Evolutionary conservation across 2,329 filamentous ascomycete species (phyloP).

Genomic region (Beauveria pseudobassiana): DNA sequence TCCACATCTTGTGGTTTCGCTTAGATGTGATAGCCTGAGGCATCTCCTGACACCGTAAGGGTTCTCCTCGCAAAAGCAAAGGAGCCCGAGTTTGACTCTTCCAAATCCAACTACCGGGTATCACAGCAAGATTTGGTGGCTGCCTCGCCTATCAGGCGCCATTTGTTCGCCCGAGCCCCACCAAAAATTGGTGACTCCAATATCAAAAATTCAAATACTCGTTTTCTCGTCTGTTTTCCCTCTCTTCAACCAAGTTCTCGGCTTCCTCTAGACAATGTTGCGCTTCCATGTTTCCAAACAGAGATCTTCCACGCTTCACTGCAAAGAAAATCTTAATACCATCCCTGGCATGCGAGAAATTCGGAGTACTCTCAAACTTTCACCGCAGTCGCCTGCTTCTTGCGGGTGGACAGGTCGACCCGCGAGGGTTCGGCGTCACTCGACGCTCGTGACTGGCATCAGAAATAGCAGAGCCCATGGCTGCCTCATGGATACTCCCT

Average conservation of each 20-base stretch:
- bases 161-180: neutral
- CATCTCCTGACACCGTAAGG: too few relatives aligned
- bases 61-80: too few relatives aligned
- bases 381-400: conserved; percentile 34
- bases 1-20: too few relatives aligned
- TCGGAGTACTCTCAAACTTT: conserved; percentile 82
- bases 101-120: neutral
- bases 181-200: conserved; percentile 3
- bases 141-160: conserved; percentile 8
- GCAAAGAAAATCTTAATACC: conserved; percentile 4
- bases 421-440: conserved; percentile 72
- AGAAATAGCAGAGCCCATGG: conserved; percentile 63
- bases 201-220: conserved; percentile 10
- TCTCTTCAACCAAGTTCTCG: conserved; percentile 15
- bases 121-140: neutral
- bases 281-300: conserved; percentile 18
- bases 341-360: conserved; percentile 33
- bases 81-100: neutral
- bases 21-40: too few relatives aligned
- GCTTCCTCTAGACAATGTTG: conserved; percentile 16
- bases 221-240: neutral
- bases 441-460: conserved; percentile 74
- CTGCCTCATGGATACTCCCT: conserved; percentile 19
- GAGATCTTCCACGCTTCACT: conserved; percentile 5
- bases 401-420: conserved; percentile 50